Evolutionary conservation across 306 rosid genomes (phyloP), one percentile per base, ranked within the genome.

Genomic region (Castanea sativa): DNA sequence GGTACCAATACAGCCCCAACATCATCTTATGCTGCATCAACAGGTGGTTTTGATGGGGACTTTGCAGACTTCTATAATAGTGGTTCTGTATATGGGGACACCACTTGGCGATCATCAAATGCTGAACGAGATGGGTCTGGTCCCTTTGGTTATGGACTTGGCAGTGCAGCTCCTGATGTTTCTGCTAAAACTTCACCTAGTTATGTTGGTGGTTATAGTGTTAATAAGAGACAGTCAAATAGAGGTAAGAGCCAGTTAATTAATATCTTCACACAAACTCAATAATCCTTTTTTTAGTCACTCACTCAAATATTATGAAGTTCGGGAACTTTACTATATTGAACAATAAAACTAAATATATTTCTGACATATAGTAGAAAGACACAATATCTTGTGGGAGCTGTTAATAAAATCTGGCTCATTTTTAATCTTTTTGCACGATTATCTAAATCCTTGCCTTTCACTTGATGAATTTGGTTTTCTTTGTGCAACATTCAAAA

Each of bases 141-240:
- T 71, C 91, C 96, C 77, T 91, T 95, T 52, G 94, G 96, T 82
- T 93, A 93, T 79, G 98, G 92, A 70, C 93, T 95, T 75, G 94
- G 92, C 49, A 84, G 86, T 73, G 84, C 92, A 77, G 83, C 96
- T 84, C 82, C 96, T 4, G 98, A 93, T 73, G 92, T 86, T 86
- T 88, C 98, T 81, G 87, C 89, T 76, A 93, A 87, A 84, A 86
- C 86, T 86, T 83, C 97, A 85, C 98, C 97, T 69, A 93, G 96
- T 78, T 91, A 88, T 83, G 91, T 95, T 87, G 99, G 99, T 80
- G 96, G 96, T 77, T 93, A 93, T 87, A 92, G 91, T 83, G 94
- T 87, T 88, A 91, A 90, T 90, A 93, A 89, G 93, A 89, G 99
- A 86, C 97, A 93, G 93, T 81, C 98, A 79, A 91, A 90, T 87